Evolutionary conservation across 129 eudicot species (phyloP).

Genomic region (Deinandra increscens): DNA sequence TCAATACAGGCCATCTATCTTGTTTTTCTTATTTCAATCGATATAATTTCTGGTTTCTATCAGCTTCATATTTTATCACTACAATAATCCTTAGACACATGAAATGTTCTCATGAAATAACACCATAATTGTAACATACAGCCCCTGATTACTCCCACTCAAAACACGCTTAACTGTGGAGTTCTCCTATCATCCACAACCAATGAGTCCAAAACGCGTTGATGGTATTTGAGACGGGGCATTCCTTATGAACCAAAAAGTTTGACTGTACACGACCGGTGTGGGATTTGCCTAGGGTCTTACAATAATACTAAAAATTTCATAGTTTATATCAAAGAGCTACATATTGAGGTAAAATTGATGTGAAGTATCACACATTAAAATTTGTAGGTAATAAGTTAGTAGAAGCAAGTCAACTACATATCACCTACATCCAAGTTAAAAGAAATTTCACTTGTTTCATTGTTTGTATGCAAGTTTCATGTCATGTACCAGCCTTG

Average conservation of each 20-base stretch:
- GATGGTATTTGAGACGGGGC: no score
- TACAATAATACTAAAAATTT: background rate
- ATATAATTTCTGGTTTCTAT: no score
- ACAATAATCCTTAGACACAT: background rate
- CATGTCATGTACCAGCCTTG: background rate
- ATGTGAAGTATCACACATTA: background rate
- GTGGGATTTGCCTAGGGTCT: no score
- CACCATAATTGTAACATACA: no score
- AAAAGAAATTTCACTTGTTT: background rate
- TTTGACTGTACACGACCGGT: no score
- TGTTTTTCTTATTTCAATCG: no score
- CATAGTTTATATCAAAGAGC: background rate
- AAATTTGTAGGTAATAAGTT: background rate
- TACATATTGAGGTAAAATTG: background rate
- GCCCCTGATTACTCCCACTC: no score
- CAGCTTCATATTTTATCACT: slow-evolving; percentile 6
- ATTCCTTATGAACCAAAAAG: no score
- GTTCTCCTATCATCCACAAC: no score
- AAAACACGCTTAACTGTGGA: no score
- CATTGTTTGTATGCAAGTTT: background rate
- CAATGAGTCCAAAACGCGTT: no score
- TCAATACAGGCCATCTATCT: no score
- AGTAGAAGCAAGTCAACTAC: background rate
- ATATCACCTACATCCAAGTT: background rate
- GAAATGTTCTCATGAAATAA: background rate